Percentiles rank a stretch among this genome's conserved stretches.
These are phyloP conservation scores for Alternaria arborescens DNA, from an alignment of 2,329 filamentous ascomycete species.

Conservation along the genomic window DNA sequence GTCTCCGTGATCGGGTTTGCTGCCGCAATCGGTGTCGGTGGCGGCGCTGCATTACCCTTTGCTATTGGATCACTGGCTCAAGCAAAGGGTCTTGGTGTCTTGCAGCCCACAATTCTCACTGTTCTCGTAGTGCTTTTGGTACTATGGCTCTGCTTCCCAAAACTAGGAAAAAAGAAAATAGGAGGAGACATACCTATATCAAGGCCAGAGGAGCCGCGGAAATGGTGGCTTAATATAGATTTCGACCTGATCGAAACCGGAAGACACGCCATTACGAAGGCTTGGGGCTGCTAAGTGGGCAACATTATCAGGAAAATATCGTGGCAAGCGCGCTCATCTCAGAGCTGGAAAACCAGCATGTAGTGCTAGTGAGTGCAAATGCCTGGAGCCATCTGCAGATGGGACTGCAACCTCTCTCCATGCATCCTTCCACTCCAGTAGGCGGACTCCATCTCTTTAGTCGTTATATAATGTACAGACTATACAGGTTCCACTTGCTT, in stretches of 20 bases:
- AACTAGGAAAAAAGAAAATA: conserved; percentile 16
- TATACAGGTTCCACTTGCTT: not conserved
- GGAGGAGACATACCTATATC: not conserved
- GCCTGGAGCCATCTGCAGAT: not conserved
- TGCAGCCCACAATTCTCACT: conserved; percentile 66
- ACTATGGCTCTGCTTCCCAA: conserved; percentile 57
- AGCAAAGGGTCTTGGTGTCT: conserved; percentile 62
- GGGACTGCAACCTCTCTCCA: not conserved
- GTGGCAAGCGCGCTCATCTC: not conserved
- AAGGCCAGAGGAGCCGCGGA: not conserved
- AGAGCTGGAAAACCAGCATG: not conserved
- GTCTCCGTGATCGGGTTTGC: conserved; percentile 80
- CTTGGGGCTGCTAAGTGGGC: not conserved
- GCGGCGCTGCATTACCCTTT: conserved; percentile 70
- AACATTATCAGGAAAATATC: not conserved
- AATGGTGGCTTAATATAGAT: not conserved
- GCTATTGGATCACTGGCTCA: conserved; percentile 72
- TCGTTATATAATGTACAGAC: not conserved
- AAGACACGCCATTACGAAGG: not conserved
- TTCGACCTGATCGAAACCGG: not conserved
- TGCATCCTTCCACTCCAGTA: not conserved
- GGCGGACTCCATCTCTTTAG: not conserved
- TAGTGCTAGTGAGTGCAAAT: not conserved
- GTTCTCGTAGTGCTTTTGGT: conserved; percentile 58
- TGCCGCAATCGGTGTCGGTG: conserved; percentile 75